phyloP scores from a whole-genome alignment of 345 rosid genomes.

The Xanthoceras sorbifolium region DNA sequence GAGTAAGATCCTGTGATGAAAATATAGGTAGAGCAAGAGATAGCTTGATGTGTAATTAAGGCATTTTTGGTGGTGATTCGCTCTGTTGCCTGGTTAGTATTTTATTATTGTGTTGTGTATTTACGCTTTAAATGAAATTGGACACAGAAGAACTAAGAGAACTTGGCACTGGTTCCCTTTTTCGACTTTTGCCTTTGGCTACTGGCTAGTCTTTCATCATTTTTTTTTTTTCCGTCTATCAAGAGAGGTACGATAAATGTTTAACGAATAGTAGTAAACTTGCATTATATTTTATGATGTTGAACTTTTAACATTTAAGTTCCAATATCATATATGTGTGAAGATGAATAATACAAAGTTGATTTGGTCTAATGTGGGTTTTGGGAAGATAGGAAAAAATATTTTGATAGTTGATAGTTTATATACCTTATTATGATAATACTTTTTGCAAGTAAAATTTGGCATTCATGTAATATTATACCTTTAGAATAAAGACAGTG shows the following conservation, averaged over 20 bases:
- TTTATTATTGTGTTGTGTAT: background rate
- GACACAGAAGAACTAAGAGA: background rate
- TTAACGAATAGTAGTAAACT: background rate
- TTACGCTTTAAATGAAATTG: background rate
- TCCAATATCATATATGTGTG: background rate
- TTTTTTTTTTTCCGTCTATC: background rate
- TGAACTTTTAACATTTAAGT: background rate
- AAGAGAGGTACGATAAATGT: background rate
- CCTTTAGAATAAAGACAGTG: no score
- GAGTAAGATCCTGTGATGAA: background rate
- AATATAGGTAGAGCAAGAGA: conserved; percentile 24
- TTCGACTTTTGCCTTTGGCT: background rate
- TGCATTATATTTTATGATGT: background rate
- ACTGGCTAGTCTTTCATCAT: no score
- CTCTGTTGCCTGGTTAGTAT: conserved; percentile 11
- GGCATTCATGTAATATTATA: no score
- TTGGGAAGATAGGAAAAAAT: no score
- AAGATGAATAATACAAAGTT: no score
- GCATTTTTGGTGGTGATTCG: background rate
- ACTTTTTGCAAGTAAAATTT: no score
- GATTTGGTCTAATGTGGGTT: background rate
- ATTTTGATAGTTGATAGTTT: background rate
- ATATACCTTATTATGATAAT: no score
- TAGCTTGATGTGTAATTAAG: conserved; percentile 31
- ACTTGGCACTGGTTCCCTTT: background rate